phyloP scores from a whole-genome alignment of 371 early-diverging fungal genomes.

The Cokeromyces recurvatus region DNA sequence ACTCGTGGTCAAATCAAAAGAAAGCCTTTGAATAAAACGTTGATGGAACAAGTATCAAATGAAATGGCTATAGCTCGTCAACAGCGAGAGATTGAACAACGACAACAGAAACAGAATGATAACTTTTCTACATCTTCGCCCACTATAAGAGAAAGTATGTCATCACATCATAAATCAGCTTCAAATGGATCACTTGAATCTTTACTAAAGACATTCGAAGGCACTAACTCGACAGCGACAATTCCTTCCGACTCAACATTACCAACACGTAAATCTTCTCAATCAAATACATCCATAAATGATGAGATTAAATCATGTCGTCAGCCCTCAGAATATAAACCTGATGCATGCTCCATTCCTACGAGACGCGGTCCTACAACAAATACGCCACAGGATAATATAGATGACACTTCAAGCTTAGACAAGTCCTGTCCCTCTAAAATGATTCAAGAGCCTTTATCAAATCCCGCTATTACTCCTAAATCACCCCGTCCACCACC shows the following conservation, averaged over 20 bases:
- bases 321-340: slow-evolving; percentile 19
- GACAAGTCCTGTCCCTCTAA: too few species aligned
- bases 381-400: not conserved
- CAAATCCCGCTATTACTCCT: slow-evolving; percentile 12
- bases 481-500: slow-evolving; percentile 25
- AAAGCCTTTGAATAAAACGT: slow-evolving; percentile 27
- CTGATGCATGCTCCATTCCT: slow-evolving; percentile 17
- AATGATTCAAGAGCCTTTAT: too few species aligned
- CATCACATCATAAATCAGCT: slow-evolving; percentile 1
- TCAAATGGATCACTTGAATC: slow-evolving; percentile 8
- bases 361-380: not conserved
- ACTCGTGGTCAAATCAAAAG: slow-evolving; percentile 24
- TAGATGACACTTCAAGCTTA: slow-evolving; percentile 1
- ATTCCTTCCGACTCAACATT: too few species aligned
- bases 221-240: too few species aligned
- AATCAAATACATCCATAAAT: slow-evolving; percentile 1
- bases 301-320: slow-evolving; percentile 4
- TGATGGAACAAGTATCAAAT: slow-evolving; percentile 14
- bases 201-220: slow-evolving; percentile 9
- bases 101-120: too few species aligned
- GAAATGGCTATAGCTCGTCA: slow-evolving; percentile 9
- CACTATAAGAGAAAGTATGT: not conserved
- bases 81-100: slow-evolving; percentile 2
- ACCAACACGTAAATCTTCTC: not conserved
- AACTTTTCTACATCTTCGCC: not conserved